Evolutionary conservation across 2,329 filamentous ascomycete genomes (phyloP).

Genomic region (Coniochaeta sp.): DNA sequence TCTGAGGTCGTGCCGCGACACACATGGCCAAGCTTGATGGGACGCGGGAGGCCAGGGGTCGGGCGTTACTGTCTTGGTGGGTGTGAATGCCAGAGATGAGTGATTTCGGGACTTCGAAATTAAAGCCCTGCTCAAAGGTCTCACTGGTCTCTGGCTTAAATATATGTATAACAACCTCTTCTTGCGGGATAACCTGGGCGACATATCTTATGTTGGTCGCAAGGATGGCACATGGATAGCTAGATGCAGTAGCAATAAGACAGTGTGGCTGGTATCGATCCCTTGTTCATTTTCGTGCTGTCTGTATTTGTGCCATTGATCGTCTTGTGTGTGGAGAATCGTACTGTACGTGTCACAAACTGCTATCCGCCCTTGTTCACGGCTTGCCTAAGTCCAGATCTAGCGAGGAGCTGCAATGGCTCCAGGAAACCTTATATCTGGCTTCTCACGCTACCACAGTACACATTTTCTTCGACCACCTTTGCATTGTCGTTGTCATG

Average conservation of each 20-base stretch:
- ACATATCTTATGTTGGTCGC: neutral
- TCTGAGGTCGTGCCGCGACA: neutral
- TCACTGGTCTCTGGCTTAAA: neutral
- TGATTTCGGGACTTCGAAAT: neutral
- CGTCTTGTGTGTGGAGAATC: neutral
- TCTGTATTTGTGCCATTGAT: neutral
- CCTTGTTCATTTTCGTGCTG: neutral
- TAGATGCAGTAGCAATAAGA: neutral
- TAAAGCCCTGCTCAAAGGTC: neutral
- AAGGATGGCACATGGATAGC: neutral
- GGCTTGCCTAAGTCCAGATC: too few species aligned
- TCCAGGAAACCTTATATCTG: too few species aligned
- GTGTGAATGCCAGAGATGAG: neutral
- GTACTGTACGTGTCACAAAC: too few species aligned
- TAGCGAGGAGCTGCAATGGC: too few species aligned
- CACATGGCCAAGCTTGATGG: neutral
- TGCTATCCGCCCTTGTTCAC: too few species aligned
- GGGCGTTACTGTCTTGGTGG: neutral
- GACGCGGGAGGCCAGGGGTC: neutral
- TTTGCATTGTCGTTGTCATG: too few species aligned
- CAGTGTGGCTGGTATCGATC: neutral
- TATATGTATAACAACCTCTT: neutral
- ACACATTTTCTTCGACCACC: too few species aligned
- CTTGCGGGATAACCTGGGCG: neutral
- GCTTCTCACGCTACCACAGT: too few species aligned